Percentiles rank a stretch among this genome's conserved stretches.
Conservation (phyloP, 768 basidiomycete species). For the Phaffia tasmanica region DNA sequence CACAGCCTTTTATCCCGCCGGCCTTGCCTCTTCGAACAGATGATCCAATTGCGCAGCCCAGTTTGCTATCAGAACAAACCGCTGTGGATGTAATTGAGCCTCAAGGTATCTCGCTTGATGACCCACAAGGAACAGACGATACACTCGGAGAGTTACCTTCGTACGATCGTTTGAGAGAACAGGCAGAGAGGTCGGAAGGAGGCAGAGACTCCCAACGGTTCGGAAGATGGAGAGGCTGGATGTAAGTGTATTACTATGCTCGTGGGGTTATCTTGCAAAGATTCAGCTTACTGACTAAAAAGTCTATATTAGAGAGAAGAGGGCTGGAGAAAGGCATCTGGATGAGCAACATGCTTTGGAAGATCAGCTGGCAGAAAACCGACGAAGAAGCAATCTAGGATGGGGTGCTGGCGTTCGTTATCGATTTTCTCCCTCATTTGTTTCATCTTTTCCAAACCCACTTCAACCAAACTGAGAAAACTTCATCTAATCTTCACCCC, state of each 20-base stretch:
- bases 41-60: neutral
- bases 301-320: neutral
- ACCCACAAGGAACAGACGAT: neutral
- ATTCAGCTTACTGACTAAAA: neutral
- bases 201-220: slow-evolving; percentile 8
- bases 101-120: neutral
- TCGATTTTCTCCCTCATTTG: neutral
- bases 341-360: slow-evolving; percentile 13
- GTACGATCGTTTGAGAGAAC: slow-evolving; percentile 1
- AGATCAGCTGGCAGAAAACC: neutral
- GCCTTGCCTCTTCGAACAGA: neutral
- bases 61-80: neutral
- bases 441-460: neutral
- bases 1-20: too few species aligned
- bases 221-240: slow-evolving; percentile 19
- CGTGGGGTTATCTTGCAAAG: neutral
- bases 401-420: slow-evolving; percentile 14
- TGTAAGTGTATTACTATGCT: neutral
- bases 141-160: neutral
- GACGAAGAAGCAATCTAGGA: slow-evolving; percentile 8
- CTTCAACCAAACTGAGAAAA: neutral
- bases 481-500: neutral
- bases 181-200: neutral
- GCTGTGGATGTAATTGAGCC: neutral
- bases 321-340: slow-evolving; percentile 15